Conservation (phyloP, 164 flowering plant species). For the Vitis cinerea region DNA sequence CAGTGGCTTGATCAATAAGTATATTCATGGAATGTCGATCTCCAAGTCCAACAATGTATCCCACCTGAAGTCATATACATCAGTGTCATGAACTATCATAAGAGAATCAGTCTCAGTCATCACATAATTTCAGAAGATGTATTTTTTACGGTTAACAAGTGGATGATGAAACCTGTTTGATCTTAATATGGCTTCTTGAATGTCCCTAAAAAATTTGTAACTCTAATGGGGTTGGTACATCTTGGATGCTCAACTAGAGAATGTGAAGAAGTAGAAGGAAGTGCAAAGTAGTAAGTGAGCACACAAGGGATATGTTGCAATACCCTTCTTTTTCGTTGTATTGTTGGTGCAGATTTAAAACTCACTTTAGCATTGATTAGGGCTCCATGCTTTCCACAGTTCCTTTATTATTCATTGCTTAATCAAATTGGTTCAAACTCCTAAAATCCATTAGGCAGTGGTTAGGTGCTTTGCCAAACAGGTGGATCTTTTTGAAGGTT, state of each 20-base stretch:
- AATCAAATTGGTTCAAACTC: no score
- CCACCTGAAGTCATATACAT: slow-evolving; percentile 57
- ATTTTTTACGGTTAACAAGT: not conserved
- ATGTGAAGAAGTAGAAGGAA: no score
- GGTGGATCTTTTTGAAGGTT: no score
- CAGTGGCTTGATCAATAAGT: slow-evolving; percentile 86
- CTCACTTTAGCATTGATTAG: no score
- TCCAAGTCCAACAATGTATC: slow-evolving; percentile 97
- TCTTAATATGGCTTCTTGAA: not conserved
- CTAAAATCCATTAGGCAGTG: no score
- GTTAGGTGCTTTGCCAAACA: no score
- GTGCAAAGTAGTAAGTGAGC: not conserved
- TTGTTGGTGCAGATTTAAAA: no score
- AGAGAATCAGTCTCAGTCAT: not conserved
- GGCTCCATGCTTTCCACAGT: no score
- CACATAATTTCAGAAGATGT: not conserved
- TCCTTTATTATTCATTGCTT: no score
- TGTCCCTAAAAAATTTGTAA: not conserved
- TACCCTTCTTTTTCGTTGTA: no score
- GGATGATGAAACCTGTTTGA: not conserved
- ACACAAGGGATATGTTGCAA: no score
- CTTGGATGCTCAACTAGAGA: not conserved
- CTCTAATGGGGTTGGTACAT: not conserved
- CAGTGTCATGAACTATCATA: not conserved
- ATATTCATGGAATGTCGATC: slow-evolving; percentile 98